These are phyloP conservation scores for Heliophila coronopifolia DNA, from an alignment of 441 rosid genomes.

Conservation along the genomic window DNA sequence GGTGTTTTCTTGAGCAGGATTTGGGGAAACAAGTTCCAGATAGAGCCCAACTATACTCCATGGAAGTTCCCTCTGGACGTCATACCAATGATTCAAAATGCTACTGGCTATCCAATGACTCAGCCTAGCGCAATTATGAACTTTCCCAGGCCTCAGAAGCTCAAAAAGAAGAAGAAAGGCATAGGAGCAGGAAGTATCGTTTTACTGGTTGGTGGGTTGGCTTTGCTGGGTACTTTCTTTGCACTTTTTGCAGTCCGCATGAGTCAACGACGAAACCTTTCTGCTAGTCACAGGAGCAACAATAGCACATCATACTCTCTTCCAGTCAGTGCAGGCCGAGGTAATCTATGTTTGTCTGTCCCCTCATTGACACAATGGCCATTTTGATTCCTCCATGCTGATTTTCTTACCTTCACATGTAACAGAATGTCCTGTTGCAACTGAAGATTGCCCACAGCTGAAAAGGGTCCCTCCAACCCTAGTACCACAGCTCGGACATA, in stretches of 20 bases:
- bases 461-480: constrained; percentile 40
- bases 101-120: constrained; percentile 53
- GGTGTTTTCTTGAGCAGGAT: constrained; percentile 47
- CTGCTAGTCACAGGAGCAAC: constrained; percentile 34
- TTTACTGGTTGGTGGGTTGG: constrained; percentile 52
- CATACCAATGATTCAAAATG: constrained; percentile 41
- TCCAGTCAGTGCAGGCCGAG: constrained; percentile 42
- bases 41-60: constrained; percentile 51
- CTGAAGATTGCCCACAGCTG: constrained; percentile 46
- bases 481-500: constrained; percentile 30
- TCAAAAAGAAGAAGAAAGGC: constrained; percentile 39
- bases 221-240: constrained; percentile 51
- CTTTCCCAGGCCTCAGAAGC: constrained; percentile 37
- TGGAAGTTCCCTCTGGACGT: constrained; percentile 70
- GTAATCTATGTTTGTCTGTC: constrained; percentile 31
- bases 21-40: constrained; percentile 67
- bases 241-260: constrained; percentile 43
- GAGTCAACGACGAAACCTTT: constrained; percentile 35
- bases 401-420: constrained; percentile 12
- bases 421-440: constrained; percentile 36
- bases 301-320: constrained; percentile 37
- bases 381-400: constrained; percentile 19
- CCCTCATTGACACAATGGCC: constrained; percentile 6
- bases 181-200: constrained; percentile 54
- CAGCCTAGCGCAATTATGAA: constrained; percentile 73